Conservation (phyloP, 805 yeast species). For the Candida pseudoglaebosa region DNA sequence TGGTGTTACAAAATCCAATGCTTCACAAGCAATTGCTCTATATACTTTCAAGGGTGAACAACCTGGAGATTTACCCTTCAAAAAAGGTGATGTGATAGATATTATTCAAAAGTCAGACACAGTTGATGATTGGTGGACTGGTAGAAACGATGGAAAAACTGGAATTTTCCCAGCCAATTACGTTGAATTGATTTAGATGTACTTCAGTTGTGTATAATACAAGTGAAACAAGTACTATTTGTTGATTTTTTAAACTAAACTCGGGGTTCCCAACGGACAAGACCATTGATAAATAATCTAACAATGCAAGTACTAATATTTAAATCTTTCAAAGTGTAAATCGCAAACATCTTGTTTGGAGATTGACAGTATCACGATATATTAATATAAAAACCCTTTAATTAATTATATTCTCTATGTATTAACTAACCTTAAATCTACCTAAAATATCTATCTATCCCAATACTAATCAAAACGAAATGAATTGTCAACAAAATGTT, state of each 20-base stretch:
- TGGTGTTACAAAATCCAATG: constrained; percentile 29
- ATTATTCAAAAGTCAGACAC: constrained; percentile 83
- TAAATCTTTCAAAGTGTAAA: no score
- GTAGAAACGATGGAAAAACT: constrained; percentile 73
- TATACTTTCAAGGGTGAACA: constrained; percentile 90
- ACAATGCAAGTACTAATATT: not conserved
- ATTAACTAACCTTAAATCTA: not conserved
- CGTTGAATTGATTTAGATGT: constrained; percentile 63
- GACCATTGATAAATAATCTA: no score
- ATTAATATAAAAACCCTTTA: no score
- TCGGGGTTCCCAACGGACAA: no score
- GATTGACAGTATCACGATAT: no score
- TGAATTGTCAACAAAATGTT: constrained; percentile 53
- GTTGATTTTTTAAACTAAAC: no score
- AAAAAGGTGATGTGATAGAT: constrained; percentile 89
- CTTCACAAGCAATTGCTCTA: constrained; percentile 85
- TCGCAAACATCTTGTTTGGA: no score
- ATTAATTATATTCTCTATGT: no score
- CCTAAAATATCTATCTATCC: not conserved
- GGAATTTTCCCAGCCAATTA: constrained; percentile 98
- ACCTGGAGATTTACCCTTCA: constrained; percentile 87
- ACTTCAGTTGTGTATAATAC: no score
- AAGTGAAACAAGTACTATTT: no score
- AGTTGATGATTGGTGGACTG: constrained; percentile 99
- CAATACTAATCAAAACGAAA: constrained; percentile 13